A percentile compares a stretch with the other conserved stretches of the same genome.
These are phyloP conservation scores for Fistulinella cinereoalba DNA, from an alignment of 1,284 basidiomycete genomes.

Conservation along the genomic window DNA sequence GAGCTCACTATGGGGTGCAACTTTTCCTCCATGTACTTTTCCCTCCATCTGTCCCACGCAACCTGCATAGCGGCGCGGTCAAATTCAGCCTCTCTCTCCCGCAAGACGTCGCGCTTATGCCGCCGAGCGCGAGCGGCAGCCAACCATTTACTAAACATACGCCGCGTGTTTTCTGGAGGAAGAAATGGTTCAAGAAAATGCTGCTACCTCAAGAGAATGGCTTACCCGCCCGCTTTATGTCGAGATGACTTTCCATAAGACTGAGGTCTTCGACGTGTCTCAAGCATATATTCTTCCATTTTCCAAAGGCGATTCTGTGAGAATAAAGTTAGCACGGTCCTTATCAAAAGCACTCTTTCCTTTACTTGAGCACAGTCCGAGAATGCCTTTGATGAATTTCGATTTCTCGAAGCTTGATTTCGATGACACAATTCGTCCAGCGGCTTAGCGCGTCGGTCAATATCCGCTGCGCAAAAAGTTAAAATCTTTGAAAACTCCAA, in stretches of 20 bases:
- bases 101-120: slow-evolving; percentile 54
- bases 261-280: slow-evolving; percentile 67
- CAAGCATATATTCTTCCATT: slow-evolving; percentile 61
- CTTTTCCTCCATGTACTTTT: slow-evolving; percentile 58
- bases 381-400: slow-evolving; percentile 55
- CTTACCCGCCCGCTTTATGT: slow-evolving; percentile 72
- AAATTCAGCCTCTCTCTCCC: slow-evolving; percentile 62
- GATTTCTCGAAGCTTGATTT: slow-evolving; percentile 67
- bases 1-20: slow-evolving; percentile 60
- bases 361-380: slow-evolving; percentile 46
- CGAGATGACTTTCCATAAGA: slow-evolving; percentile 77
- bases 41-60: slow-evolving; percentile 77
- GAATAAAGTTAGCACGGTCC: slow-evolving; percentile 4
- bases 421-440: slow-evolving; percentile 74
- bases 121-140: slow-evolving; percentile 52
- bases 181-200: slow-evolving; percentile 4
- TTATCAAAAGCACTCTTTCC: slow-evolving; percentile 16
- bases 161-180: slow-evolving; percentile 57
- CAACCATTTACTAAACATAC: slow-evolving; percentile 71
- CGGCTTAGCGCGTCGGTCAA: slow-evolving; percentile 43
- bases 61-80: slow-evolving; percentile 46
- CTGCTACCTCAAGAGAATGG: background rate
- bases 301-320: slow-evolving; percentile 53
- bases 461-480: slow-evolving; percentile 46
- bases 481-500: slow-evolving; percentile 2